These are phyloP conservation scores for Elongisporangium senticosum DNA, from an alignment of 352 stramenopile genomes.

Conservation along the genomic window DNA sequence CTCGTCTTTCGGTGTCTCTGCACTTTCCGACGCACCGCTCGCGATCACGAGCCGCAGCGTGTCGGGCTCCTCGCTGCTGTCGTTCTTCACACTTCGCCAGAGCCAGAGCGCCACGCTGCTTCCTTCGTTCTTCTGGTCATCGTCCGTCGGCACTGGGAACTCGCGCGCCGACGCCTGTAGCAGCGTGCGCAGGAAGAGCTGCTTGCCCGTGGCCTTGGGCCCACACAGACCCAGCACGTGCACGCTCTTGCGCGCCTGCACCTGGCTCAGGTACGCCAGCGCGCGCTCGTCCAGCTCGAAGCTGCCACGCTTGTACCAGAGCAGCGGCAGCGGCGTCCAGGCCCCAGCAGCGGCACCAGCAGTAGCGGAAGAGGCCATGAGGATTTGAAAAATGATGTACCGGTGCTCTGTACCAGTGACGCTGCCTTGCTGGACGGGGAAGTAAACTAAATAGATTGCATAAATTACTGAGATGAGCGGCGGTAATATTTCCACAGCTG, in stretches of 20 bases:
- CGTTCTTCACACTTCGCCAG: constrained; percentile 12
- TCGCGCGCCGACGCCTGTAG: constrained; percentile 21
- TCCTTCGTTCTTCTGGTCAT: neutral
- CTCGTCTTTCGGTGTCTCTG: constrained; percentile 8
- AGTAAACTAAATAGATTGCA: neutral
- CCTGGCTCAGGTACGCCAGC: neutral
- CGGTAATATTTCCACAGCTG: neutral
- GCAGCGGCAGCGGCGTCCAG: neutral
- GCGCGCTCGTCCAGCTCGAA: neutral
- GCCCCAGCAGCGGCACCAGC: neutral
- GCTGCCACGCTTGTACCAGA: neutral
- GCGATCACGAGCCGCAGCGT: constrained; percentile 11
- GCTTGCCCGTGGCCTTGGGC: constrained; percentile 28
- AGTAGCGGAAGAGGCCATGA: neutral
- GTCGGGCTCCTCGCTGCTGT: neutral
- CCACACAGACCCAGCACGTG: constrained; percentile 43
- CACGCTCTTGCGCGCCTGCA: constrained; percentile 8
- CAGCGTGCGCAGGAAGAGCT: constrained; percentile 40
- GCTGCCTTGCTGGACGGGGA: neutral
- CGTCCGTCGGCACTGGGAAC: constrained; percentile 10
- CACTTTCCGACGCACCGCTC: neutral
- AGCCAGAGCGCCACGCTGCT: constrained; percentile 41
- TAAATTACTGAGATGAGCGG: neutral
- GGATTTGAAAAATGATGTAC: neutral
- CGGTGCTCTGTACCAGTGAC: constrained; percentile 1